Percentiles rank a stretch among this genome's conserved stretches.
phyloP scores from a whole-genome alignment of 345 rosid species.

The Anacardium occidentale region DNA sequence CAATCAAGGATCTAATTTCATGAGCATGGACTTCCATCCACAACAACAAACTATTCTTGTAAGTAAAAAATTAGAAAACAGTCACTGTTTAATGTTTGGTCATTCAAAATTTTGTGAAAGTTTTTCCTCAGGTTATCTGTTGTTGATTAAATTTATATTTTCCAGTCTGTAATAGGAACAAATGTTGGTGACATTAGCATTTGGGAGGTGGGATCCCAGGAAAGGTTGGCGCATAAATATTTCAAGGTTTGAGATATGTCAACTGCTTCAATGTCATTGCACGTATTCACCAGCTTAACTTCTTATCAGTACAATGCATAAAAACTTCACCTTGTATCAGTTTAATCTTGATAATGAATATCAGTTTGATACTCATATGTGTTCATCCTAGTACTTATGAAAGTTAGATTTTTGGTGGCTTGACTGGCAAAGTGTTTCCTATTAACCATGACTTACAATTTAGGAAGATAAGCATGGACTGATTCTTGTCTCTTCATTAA shows the following conservation, averaged over 20 bases:
- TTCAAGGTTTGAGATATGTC: slow-evolving; percentile 49
- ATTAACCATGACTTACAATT: not conserved
- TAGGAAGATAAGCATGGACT: not conserved
- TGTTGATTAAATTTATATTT: slow-evolving; percentile 2
- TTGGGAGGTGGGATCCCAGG: slow-evolving; percentile 46
- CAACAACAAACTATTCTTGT: slow-evolving; percentile 42
- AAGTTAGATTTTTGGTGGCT: not conserved
- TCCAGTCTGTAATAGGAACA: slow-evolving; percentile 41
- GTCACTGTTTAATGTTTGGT: not conserved
- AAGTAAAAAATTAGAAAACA: slow-evolving; percentile 26
- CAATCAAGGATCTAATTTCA: slow-evolving; percentile 50
- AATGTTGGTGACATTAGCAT: slow-evolving; percentile 46
- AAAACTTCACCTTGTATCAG: not conserved
- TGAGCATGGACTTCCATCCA: slow-evolving; percentile 61
- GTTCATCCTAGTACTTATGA: too few relatives aligned
- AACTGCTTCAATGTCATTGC: slow-evolving; percentile 34
- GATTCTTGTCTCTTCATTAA: not conserved
- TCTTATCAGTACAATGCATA: not conserved
- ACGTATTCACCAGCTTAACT: slow-evolving; percentile 28
- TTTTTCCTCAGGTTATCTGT: not conserved
- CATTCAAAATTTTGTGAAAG: not conserved
- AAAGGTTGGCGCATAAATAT: slow-evolving; percentile 38
- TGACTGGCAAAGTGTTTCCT: not conserved
- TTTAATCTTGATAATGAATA: slow-evolving; percentile 8
- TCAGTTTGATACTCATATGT: too few relatives aligned